phyloP scores from a whole-genome alignment of 768 basidiomycete species.

The Kwoniella sp. region DNA sequence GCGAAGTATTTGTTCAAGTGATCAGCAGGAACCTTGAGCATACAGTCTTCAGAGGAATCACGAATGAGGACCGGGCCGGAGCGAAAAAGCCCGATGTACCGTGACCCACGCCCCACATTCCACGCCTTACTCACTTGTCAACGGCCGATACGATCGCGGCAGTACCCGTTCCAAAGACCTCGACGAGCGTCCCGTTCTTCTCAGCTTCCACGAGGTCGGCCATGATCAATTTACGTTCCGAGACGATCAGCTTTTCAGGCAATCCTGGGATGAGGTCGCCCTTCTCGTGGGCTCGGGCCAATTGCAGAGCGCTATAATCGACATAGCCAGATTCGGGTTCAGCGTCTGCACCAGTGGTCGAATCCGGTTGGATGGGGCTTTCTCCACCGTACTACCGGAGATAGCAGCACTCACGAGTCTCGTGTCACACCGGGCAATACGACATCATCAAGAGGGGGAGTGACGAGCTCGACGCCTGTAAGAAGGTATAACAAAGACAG shows the following conservation, averaged over 20 bases:
- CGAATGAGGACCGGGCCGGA: no score
- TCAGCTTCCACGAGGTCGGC: constrained; percentile 61
- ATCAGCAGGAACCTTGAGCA: no score
- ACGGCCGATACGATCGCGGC: constrained; percentile 60
- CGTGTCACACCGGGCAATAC: constrained; percentile 92
- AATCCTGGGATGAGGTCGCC: constrained; percentile 59
- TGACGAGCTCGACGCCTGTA: constrained; percentile 76
- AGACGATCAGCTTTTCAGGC: constrained; percentile 60
- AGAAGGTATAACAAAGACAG: not conserved
- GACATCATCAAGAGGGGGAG: constrained; percentile 85
- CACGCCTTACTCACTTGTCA: constrained; percentile 52
- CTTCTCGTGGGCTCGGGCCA: constrained; percentile 67
- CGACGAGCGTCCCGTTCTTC: constrained; percentile 68
- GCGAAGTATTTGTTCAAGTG: not conserved
- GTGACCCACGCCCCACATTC: no score
- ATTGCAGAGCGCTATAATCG: constrained; percentile 62
- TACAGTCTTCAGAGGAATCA: no score
- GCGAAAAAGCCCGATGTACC: no score
- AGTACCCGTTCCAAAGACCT: constrained; percentile 80
- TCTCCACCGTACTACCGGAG: not conserved
- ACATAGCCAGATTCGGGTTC: not conserved
- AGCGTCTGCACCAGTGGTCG: not conserved
- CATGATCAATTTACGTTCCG: constrained; percentile 68
- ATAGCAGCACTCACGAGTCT: constrained; percentile 61
- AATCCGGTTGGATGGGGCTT: not conserved